A percentile compares a stretch with the other conserved stretches of the same genome.
These are phyloP conservation scores for Geotrichum phurueaensis DNA, from an alignment of 1,139 yeast species.

Conservation along the genomic window DNA sequence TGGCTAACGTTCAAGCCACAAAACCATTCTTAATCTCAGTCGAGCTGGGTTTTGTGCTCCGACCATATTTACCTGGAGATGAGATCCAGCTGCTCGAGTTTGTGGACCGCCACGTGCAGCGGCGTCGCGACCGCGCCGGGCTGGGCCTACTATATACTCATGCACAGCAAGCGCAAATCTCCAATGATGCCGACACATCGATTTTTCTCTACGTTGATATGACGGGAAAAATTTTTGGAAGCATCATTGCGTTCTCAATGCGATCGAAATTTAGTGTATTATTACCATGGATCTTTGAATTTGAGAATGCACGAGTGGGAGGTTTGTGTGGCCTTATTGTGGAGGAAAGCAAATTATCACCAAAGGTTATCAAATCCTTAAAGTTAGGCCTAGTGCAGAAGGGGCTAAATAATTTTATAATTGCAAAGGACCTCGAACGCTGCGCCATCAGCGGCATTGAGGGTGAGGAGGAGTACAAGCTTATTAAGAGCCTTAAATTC, in stretches of 20 bases:
- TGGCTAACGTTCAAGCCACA: not conserved
- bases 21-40: not conserved
- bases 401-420: constrained; percentile 32
- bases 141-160: not conserved
- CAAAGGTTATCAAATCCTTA: not conserved
- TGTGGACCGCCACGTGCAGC: not conserved
- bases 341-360: not conserved
- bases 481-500: not conserved
- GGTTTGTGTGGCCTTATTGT: constrained; percentile 55
- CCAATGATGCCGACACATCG: not conserved
- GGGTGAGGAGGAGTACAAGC: not conserved
- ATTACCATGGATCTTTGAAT: constrained; percentile 46
- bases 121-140: not conserved
- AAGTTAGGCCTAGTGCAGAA: not conserved
- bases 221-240: constrained; percentile 41
- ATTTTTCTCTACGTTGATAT: not conserved
- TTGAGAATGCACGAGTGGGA: constrained; percentile 40
- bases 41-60: not conserved
- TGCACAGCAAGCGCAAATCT: not conserved
- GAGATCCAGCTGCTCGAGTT: not conserved
- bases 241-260: constrained; percentile 49
- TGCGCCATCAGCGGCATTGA: constrained; percentile 26
- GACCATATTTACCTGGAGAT: not conserved
- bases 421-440: constrained; percentile 29
- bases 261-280: constrained; percentile 44